Base-by-base conservation (phyloP, 805 yeast species). In the Yarrowia keelungensis region DNA sequence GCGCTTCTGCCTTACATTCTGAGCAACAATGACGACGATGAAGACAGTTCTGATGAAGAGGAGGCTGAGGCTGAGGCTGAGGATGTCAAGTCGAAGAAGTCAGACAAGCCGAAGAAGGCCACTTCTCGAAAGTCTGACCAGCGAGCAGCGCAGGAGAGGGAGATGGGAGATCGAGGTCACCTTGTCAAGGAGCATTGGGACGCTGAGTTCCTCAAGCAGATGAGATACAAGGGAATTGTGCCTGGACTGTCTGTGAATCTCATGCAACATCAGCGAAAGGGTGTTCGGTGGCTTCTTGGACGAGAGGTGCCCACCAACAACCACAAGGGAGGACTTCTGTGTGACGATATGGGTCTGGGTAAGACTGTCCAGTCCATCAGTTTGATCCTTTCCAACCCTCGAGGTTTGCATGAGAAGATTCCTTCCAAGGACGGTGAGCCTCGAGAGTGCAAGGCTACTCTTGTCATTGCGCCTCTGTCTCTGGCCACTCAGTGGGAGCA, bases 281-380 rank as follows among this genome's bases (percentile, higher is more conserved):
- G 87, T 1, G 74, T 84, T 36, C 71, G 72, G 50, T 84, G 85
- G 73, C 71, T 84, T 71, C 71, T 72, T 5, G 66, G 69, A 7
- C 76, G 87, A 15, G 87, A 84, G 38, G 51, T 43, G 22, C 53
- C 70, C n/a, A 47, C 54, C 14, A 69, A 50, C 3, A 50, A 67
- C 3, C 62, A 64, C 12, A 69, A 68, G 15, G 90, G 90, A 38
- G 91, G 90, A 3, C 66, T 87, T n/a, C 79, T 91, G 47, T 91
- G 95, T 74, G 97, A 91, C 75, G 97, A 90, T 78, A 91, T 91
- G 97, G 97, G 97, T 16, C 80, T 91, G 15, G 97, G 97, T 65
- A 91, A 91, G 74, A 91, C 97, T 0, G 85, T 91, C 59, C 97
- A 91, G 77, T 85, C 90, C 14, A 80, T 87, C 50, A 89, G 95